A percentile compares a stretch with the other conserved stretches of the same genome.
phyloP scores from a whole-genome alignment of 345 rosid species.

The Microcos paniculata region DNA sequence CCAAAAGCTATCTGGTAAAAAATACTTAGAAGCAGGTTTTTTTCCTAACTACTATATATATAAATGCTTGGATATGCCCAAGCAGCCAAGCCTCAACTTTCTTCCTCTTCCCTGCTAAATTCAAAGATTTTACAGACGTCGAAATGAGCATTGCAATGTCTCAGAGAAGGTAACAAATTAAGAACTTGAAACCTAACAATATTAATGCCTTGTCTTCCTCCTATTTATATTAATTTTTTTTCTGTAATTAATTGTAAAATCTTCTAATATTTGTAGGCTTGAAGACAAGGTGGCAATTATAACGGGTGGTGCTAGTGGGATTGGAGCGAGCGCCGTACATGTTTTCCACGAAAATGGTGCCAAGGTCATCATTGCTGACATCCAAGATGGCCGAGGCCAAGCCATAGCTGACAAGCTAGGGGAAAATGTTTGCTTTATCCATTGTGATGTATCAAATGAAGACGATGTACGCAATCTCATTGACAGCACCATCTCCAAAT shows the following conservation, averaged over 20 bases:
- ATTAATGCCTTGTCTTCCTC: no score
- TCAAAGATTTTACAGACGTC: background rate
- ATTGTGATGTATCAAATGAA: conserved; percentile 41
- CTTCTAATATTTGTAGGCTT: conserved; percentile 18
- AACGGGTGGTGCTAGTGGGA: conserved; percentile 48
- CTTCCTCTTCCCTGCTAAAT: background rate
- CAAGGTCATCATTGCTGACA: conserved; percentile 41
- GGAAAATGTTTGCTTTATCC: conserved; percentile 28
- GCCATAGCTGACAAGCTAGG: conserved; percentile 29
- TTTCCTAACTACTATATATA: background rate
- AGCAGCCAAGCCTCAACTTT: background rate
- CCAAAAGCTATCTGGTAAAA: background rate
- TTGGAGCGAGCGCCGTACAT: conserved; percentile 33
- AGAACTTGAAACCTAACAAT: background rate
- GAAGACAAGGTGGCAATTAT: conserved; percentile 44
- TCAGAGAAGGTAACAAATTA: conserved; percentile 6
- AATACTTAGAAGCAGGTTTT: background rate
- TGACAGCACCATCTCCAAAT: conserved; percentile 29
- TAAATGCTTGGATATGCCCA: background rate
- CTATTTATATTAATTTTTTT: no score
- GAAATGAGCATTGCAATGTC: conserved; percentile 4
- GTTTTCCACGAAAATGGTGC: conserved; percentile 40
- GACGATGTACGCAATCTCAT: conserved; percentile 29
- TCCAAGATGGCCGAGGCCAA: conserved; percentile 33
- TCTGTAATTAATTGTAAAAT: no score